Evolutionary conservation across 2,329 filamentous ascomycete genomes (phyloP).

Genomic region (Mariannaea sp.): DNA sequence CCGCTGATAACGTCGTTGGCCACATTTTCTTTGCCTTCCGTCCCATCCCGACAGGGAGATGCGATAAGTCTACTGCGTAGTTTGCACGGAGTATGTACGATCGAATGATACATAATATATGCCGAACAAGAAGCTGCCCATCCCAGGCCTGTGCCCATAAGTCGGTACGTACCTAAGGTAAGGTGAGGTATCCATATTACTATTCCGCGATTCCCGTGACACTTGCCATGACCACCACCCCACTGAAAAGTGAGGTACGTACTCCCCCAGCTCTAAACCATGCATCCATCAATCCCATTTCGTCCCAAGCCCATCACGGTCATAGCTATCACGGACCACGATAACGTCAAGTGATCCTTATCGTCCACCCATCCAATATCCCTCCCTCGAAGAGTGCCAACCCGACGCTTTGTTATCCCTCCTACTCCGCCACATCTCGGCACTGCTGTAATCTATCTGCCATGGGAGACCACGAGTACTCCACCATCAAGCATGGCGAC

Average conservation of each 20-base stretch:
- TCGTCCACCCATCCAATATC: constrained; percentile 8
- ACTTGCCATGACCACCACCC: background rate
- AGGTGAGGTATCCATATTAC: too few species aligned
- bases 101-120: too few species aligned
- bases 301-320: constrained; percentile 9
- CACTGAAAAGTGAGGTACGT: constrained; percentile 24
- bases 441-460: constrained; percentile 22
- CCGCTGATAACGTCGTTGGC: too few species aligned
- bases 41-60: too few species aligned
- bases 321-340: constrained; percentile 11
- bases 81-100: too few species aligned
- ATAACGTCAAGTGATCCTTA: constrained; percentile 32
- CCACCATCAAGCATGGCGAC: constrained; percentile 73
- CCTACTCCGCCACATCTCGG: background rate
- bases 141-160: too few species aligned
- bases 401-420: background rate
- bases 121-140: too few species aligned
- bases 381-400: background rate
- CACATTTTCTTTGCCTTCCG: too few species aligned
- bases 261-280: too few species aligned
- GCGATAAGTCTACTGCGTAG: too few species aligned
- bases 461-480: constrained; percentile 66
- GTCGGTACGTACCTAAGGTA: too few species aligned
- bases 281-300: too few species aligned
- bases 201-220: constrained; percentile 2